Evolutionary conservation across 495 filamentous ascomycete species (phyloP).

Genomic region (Amorphotheca resinae): DNA sequence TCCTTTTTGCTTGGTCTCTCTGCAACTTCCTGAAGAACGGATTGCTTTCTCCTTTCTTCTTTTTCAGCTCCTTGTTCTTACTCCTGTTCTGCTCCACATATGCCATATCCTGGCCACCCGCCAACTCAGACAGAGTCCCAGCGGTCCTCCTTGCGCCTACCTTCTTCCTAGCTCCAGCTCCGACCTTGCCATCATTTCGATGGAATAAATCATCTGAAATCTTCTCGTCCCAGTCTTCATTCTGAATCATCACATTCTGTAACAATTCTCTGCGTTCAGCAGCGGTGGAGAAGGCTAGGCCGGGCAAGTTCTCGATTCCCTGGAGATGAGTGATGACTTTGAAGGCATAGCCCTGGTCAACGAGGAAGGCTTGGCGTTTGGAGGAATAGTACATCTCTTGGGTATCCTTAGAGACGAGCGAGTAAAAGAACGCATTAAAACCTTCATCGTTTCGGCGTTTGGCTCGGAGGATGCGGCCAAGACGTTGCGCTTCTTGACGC

Average conservation of each 20-base stretch:
- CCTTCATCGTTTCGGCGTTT: constrained; percentile 97
- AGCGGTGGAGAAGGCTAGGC: constrained; percentile 67
- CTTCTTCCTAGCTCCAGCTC: constrained; percentile 30
- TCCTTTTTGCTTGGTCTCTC: constrained; percentile 51
- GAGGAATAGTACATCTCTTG: constrained; percentile 97
- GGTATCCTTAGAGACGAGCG: constrained; percentile 91
- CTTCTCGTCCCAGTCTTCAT: constrained; percentile 49
- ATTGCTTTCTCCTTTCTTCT: constrained; percentile 40
- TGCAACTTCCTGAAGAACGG: constrained; percentile 69
- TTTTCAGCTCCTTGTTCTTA: constrained; percentile 67
- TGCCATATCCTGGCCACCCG: constrained; percentile 90
- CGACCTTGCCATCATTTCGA: constrained; percentile 29
- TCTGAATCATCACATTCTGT: constrained; percentile 78
- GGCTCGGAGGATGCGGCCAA: constrained; percentile 89
- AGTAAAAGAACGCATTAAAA: constrained; percentile 99
- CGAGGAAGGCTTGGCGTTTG: constrained; percentile 93
- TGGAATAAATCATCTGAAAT: constrained; percentile 78
- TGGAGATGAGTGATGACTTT: constrained; percentile 96
- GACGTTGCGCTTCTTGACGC: constrained; percentile 89
- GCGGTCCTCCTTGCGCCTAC: constrained; percentile 63
- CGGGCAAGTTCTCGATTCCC: constrained; percentile 74
- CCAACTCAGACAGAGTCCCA: constrained; percentile 71
- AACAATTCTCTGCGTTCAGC: constrained; percentile 80
- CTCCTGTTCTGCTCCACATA: constrained; percentile 80
- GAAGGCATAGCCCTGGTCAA: constrained; percentile 98